phyloP scores from a whole-genome alignment of 2,329 filamentous ascomycete species.

The Fusarium verrucosum region DNA sequence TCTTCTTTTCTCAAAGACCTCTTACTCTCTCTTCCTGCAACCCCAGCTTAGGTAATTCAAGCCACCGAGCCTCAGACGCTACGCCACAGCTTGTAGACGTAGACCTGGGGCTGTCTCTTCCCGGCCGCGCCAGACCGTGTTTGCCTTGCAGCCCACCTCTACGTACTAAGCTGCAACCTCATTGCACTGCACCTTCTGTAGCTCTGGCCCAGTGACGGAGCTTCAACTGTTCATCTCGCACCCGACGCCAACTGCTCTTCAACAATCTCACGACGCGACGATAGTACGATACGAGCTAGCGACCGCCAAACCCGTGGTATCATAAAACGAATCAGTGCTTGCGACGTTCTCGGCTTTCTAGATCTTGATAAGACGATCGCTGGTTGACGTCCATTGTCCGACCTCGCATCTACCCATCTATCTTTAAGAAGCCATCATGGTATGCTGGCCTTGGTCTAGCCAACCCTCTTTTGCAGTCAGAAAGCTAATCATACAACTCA shows the following conservation, averaged over 20 bases:
- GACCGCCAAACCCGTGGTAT: not conserved
- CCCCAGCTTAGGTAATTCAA: not conserved
- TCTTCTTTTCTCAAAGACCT: not conserved
- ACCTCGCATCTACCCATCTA: conserved; percentile 34
- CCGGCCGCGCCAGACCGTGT: conserved; percentile 54
- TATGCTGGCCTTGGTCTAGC: conserved; percentile 29
- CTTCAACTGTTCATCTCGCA: conserved; percentile 37
- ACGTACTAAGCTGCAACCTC: conserved; percentile 37
- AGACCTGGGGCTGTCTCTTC: conserved; percentile 38
- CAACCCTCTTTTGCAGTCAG: not conserved
- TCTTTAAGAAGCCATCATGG: conserved; percentile 44
- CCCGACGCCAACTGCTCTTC: conserved; percentile 24
- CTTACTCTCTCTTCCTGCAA: not conserved
- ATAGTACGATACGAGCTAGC: conserved; percentile 17
- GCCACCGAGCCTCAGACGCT: conserved; percentile 25
- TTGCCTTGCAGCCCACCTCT: conserved; percentile 50
- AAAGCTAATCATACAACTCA: conserved; percentile 45
- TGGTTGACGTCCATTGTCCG: conserved; percentile 40
- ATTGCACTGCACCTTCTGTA: conserved; percentile 34
- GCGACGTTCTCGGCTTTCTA: conserved; percentile 10
- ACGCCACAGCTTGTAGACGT: conserved; percentile 33
- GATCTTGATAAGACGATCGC: conserved; percentile 20
- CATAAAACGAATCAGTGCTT: not conserved
- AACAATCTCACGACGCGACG: conserved; percentile 10
- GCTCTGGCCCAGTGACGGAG: conserved; percentile 32